Conservation (phyloP, 192 early-diverging fungal genomes). For the Entomortierella parvispora region DNA sequence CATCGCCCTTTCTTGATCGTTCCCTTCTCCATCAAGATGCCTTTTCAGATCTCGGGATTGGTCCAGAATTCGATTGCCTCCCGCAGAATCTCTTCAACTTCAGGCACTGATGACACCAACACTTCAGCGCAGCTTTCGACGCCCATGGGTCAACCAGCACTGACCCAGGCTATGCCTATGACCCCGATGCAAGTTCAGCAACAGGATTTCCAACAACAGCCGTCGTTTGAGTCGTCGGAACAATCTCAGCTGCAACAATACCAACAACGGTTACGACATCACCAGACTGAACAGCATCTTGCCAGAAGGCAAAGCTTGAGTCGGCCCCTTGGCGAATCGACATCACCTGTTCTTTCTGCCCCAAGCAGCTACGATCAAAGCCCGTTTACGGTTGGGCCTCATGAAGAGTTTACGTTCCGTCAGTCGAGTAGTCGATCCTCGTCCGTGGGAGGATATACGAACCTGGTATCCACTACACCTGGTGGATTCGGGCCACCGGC, state of each 20-base stretch:
- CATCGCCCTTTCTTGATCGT: conserved; percentile 13
- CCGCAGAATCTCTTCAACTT: background rate
- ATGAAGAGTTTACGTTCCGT: background rate
- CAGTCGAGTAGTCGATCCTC: conserved; percentile 1
- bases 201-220: conserved; percentile 1
- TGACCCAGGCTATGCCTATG: too few species aligned
- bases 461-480: background rate
- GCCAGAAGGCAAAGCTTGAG: conserved; percentile 12
- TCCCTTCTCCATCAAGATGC: conserved; percentile 30
- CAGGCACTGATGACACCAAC: too few species aligned
- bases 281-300: conserved; percentile 17
- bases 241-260: background rate
- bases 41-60: conserved; percentile 6
- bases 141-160: too few species aligned
- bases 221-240: background rate
- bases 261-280: conserved; percentile 13
- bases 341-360: too few species aligned
- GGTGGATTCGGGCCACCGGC: background rate
- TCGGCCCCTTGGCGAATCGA: background rate
- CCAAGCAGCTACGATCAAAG: too few species aligned
- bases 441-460: background rate
- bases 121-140: too few species aligned
- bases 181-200: background rate
- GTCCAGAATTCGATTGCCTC: background rate
- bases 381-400: background rate